phyloP scores from a whole-genome alignment of 805 yeast genomes.

The Nakazawaea anatomiae region DNA sequence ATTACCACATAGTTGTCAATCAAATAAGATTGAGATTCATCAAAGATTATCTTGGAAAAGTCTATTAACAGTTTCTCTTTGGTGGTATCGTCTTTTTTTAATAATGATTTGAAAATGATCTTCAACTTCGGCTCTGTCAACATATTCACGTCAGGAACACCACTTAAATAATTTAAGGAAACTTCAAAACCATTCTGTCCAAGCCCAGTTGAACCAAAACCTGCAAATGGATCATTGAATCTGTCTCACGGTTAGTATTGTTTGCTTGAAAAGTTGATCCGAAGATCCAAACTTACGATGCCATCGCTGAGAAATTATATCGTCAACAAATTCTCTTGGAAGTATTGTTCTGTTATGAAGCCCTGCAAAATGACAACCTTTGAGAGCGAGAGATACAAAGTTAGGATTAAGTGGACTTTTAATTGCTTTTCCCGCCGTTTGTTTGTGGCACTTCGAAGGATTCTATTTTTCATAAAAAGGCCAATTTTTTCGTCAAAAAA shows the following conservation, averaged over 20 bases:
- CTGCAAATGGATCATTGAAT: constrained; percentile 1
- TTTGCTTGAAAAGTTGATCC: background rate
- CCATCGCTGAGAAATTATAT: background rate
- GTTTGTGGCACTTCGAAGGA: no score
- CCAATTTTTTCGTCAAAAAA: no score
- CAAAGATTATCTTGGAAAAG: constrained; percentile 25
- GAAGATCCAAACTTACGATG: background rate
- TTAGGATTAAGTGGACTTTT: no score
- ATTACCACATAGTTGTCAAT: constrained; percentile 47
- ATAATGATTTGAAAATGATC: constrained; percentile 65
- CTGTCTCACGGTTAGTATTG: background rate
- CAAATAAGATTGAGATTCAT: background rate
- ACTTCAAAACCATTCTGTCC: constrained; percentile 42
- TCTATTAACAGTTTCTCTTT: constrained; percentile 74
- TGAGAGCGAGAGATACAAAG: no score
- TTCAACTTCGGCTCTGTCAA: constrained; percentile 43
- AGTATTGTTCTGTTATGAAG: background rate
- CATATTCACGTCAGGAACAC: constrained; percentile 63
- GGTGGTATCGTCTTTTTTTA: constrained; percentile 80
- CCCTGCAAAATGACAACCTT: no score
- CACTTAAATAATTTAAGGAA: constrained; percentile 70
- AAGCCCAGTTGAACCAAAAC: constrained; percentile 17
- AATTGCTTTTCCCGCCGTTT: no score
- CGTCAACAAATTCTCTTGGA: background rate
- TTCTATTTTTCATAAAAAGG: no score